Percentiles rank a stretch among this genome's conserved stretches.
These are phyloP conservation scores for Copromyces sp. DNA, from an alignment of 495 filamentous ascomycete species.

Conservation along the genomic window DNA sequence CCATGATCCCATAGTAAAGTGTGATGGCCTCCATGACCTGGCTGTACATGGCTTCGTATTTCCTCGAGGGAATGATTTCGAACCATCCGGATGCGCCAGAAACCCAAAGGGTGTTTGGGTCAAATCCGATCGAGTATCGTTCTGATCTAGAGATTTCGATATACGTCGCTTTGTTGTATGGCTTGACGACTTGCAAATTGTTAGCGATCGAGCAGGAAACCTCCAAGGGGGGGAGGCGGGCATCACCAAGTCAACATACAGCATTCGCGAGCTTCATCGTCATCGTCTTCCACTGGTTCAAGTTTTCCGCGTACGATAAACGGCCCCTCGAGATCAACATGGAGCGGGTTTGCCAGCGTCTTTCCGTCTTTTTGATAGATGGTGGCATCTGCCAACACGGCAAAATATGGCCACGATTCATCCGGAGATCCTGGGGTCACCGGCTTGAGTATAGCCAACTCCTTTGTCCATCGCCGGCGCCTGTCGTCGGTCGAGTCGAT, in stretches of 20 bases:
- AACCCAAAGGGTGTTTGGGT: slow-evolving; percentile 61
- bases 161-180: slow-evolving; percentile 35
- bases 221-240: neutral
- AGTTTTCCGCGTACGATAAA: slow-evolving; percentile 34
- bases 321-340: slow-evolving; percentile 31
- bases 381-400: slow-evolving; percentile 33
- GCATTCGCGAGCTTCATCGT: slow-evolving; percentile 10
- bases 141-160: slow-evolving; percentile 56
- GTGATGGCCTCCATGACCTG: slow-evolving; percentile 60
- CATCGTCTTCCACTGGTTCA: slow-evolving; percentile 25
- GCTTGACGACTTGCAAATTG: slow-evolving; percentile 33
- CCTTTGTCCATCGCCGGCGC: slow-evolving; percentile 21
- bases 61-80: slow-evolving; percentile 51
- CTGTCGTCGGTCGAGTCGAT: slow-evolving; percentile 17
- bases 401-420: slow-evolving; percentile 31
- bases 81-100: slow-evolving; percentile 73
- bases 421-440: slow-evolving; percentile 7
- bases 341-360: slow-evolving; percentile 32
- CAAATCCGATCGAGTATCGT: slow-evolving; percentile 61
- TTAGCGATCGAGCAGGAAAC: slow-evolving; percentile 13
- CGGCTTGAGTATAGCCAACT: slow-evolving; percentile 26
- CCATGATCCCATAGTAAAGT: slow-evolving; percentile 54
- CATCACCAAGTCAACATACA: neutral
- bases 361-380: slow-evolving; percentile 31
- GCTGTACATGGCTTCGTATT: slow-evolving; percentile 51